Conservation (phyloP, 345 rosid species). For the Erodium maritimum region DNA sequence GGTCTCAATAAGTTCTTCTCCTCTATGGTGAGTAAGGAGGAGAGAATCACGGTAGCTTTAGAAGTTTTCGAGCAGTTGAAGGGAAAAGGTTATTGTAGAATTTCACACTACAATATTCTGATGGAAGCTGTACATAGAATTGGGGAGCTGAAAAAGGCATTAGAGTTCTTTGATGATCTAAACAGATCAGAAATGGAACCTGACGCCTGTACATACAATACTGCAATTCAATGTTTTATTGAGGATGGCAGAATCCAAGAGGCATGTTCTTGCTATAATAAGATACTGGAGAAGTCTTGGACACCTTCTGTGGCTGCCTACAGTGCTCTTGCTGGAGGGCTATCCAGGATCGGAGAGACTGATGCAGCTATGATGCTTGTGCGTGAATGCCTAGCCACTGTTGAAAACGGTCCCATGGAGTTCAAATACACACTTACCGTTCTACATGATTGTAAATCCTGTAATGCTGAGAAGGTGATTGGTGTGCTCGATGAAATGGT, state of each 20-base stretch:
- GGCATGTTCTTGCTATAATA: slow-evolving; percentile 63
- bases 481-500: slow-evolving; percentile 70
- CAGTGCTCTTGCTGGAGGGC: slow-evolving; percentile 52
- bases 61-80: slow-evolving; percentile 51
- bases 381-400: slow-evolving; percentile 67
- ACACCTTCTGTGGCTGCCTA: slow-evolving; percentile 66
- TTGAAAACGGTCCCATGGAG: slow-evolving; percentile 57
- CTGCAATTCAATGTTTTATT: slow-evolving; percentile 40
- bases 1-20: slow-evolving; percentile 49
- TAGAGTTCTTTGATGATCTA: slow-evolving; percentile 50
- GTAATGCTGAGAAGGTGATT: slow-evolving; percentile 43
- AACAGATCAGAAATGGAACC: slow-evolving; percentile 32
- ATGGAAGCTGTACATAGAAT: slow-evolving; percentile 46
- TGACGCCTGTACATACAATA: slow-evolving; percentile 45
- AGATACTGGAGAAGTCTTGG: slow-evolving; percentile 54
- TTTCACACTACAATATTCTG: slow-evolving; percentile 45
- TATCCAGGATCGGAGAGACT: slow-evolving; percentile 68
- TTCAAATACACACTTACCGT: slow-evolving; percentile 60
- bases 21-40: slow-evolving; percentile 35
- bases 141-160: slow-evolving; percentile 47
- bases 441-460: slow-evolving; percentile 47
- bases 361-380: slow-evolving; percentile 75
- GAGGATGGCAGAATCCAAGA: slow-evolving; percentile 42
- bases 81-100: slow-evolving; percentile 44
- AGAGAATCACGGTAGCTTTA: slow-evolving; percentile 38